Percentiles rank a stretch among this genome's conserved stretches.
Evolutionary conservation across 2,329 filamentous ascomycete genomes (phyloP).

Genomic region (Pseudomassariella vexata): DNA sequence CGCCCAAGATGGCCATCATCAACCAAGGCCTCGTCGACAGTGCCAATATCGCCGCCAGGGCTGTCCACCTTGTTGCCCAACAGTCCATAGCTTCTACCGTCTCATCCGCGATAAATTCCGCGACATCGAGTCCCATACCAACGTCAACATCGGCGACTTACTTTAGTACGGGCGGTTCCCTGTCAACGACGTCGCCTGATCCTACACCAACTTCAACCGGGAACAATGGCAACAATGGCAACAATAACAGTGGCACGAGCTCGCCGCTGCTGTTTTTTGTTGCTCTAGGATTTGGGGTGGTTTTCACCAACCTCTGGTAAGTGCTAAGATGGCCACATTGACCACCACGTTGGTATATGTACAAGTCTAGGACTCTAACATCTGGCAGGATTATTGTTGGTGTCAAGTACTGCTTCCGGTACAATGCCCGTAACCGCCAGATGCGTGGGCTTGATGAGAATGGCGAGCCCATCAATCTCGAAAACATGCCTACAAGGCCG

Average conservation of each 20-base stretch:
- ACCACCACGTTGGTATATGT: constrained; percentile 11
- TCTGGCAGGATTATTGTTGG: constrained; percentile 89
- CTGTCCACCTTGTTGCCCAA: constrained; percentile 21
- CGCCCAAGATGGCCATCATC: constrained; percentile 27
- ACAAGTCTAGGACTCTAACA: constrained; percentile 17
- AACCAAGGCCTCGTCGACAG: constrained; percentile 30
- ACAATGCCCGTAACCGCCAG: constrained; percentile 88
- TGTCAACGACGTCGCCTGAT: constrained; percentile 8
- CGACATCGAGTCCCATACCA: constrained; percentile 3
- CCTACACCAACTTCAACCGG: constrained; percentile 12
- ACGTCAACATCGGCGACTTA: constrained; percentile 2
- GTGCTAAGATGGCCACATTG: constrained; percentile 23
- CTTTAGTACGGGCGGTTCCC: too few relatives aligned
- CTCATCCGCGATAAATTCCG: constrained; percentile 5
- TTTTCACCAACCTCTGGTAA: constrained; percentile 98
- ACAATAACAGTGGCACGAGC: constrained; percentile 48
- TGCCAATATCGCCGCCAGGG: constrained; percentile 29
- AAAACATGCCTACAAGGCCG: constrained; percentile 71
- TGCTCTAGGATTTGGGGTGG: constrained; percentile 91
- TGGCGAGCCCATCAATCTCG: constrained; percentile 82
- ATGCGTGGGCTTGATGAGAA: constrained; percentile 67
- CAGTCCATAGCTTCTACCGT: constrained; percentile 10
- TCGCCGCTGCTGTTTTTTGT: constrained; percentile 88
- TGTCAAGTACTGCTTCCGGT: constrained; percentile 98
- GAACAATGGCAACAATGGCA: constrained; percentile 13